Conservation (phyloP, 192 early-diverging fungal genomes). For the Geranomyces michiganensis region DNA sequence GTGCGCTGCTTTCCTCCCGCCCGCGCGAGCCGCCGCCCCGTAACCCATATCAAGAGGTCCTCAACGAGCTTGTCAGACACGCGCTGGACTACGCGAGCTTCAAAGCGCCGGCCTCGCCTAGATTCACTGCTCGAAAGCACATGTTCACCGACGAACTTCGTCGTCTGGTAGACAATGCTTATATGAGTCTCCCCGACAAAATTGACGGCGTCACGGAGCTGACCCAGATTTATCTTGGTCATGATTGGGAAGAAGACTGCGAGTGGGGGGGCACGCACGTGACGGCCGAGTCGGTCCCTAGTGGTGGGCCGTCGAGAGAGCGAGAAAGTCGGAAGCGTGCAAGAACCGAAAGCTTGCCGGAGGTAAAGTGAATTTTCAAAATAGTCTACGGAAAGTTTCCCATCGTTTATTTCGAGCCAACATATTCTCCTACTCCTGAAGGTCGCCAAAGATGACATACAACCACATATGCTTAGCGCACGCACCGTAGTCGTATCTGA, state of each 20-base stretch:
- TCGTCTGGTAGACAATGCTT: no score
- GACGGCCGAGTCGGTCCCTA: background rate
- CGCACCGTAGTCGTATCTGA: background rate
- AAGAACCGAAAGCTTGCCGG: background rate
- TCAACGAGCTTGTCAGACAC: no score
- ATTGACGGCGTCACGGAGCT: conserved; percentile 22
- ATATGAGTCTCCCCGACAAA: background rate
- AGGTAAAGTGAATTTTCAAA: background rate
- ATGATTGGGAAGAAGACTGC: conserved; percentile 5
- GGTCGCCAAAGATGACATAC: background rate
- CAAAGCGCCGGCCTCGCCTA: no score
- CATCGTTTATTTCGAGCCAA: background rate
- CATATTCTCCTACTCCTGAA: no score
- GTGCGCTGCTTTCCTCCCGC: no score
- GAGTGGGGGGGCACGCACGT: background rate
- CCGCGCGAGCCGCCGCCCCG: no score
- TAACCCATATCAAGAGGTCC: no score
- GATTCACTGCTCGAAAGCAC: no score
- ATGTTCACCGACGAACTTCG: no score
- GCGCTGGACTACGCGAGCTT: no score
- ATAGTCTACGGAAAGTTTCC: background rate
- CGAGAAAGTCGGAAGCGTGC: background rate
- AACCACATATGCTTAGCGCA: background rate
- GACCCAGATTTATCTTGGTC: conserved; percentile 12
- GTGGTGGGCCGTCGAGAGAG: no score